These are phyloP conservation scores for Kwoniella mangroviensis DNA, from an alignment of 768 basidiomycete species.

Conservation along the genomic window DNA sequence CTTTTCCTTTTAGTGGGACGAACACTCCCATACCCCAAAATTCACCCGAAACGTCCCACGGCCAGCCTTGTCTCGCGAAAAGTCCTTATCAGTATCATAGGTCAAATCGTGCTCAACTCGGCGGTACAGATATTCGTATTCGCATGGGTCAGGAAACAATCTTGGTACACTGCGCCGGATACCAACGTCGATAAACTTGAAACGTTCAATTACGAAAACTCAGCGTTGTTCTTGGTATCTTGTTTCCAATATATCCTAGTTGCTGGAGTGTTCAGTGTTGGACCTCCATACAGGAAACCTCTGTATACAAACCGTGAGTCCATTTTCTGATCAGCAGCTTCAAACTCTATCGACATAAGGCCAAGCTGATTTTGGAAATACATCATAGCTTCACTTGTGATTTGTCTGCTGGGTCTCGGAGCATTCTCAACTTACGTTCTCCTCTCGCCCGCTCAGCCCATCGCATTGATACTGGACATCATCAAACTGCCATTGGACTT, in stretches of 20 bases:
- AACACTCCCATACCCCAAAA: slow-evolving; percentile 82
- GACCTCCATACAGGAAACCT: slow-evolving; percentile 91
- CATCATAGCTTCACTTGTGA: slow-evolving; percentile 74
- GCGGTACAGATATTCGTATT: slow-evolving; percentile 84
- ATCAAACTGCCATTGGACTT: slow-evolving; percentile 74
- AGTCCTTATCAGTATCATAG: slow-evolving; percentile 88
- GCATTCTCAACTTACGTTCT: slow-evolving; percentile 77
- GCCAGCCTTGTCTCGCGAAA: slow-evolving; percentile 94
- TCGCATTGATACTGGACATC: slow-evolving; percentile 72
- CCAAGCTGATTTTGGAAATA: not conserved
- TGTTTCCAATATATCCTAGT: slow-evolving; percentile 99
- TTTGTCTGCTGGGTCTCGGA: slow-evolving; percentile 71
- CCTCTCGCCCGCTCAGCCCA: slow-evolving; percentile 68
- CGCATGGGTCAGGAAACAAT: slow-evolving; percentile 80
- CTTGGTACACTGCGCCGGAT: slow-evolving; percentile 81
- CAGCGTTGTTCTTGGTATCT: slow-evolving; percentile 86
- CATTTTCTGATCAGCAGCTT: not conserved
- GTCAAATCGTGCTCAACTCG: slow-evolving; percentile 86
- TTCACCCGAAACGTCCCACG: slow-evolving; percentile 88
- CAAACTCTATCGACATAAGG: too few species aligned
- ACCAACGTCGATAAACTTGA: slow-evolving; percentile 73
- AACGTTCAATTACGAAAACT: slow-evolving; percentile 88
- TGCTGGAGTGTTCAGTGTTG: slow-evolving; percentile 96
- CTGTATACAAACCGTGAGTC: slow-evolving; percentile 90
- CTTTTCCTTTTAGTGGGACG: slow-evolving; percentile 74